Base-by-base conservation (phyloP, 2,329 filamentous ascomycete genomes). In the Penicillium sp. region DNA sequence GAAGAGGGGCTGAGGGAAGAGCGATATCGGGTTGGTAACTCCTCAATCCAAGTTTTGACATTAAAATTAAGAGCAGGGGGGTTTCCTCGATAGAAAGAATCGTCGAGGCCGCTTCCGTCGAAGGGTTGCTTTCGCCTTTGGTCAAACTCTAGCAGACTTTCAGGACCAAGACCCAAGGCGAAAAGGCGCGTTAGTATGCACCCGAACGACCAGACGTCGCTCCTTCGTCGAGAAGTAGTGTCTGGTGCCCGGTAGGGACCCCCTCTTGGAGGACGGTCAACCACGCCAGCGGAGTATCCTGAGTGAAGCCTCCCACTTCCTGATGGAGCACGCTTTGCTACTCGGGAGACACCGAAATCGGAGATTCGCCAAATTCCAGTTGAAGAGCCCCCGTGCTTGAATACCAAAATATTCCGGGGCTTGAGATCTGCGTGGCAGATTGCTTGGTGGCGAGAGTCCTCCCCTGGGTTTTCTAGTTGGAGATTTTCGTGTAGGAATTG, bases 351-450 rank as follows among this genome's bases (percentile, higher is more conserved):
- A 4, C 67, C 66, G 38, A 70, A 70, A 48, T 70, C 67, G 1
- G 59, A 46, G 15, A 70, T 68, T 52, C 57, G 66, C 68, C 68
- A 69, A 21, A 56, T 57, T 12, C 68, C 66, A 2, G 66, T 65
- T 6, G 50, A 48, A 2, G 45, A 31, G 3, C 27, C 35, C 3
- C 42, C 17, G 4, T 6, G 13, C 12, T 35, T 33, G 19, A 62
- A 67, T 2, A 69, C 54, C 2, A 70, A 54, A 23, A 70, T 65
- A 33, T 69, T 69, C 17, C 3, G 6, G 5, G 49, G 49, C 15
- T 51, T 51, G 37, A 51, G 23, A 42, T 51, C 49, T n/a, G 23
- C 19, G 10, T 51, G 49, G 4, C 37, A 42, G 3, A 51, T 41
- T 23, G 38, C 25, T 29, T 12, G 25, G n/a, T 31, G 13, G 10